Evolutionary conservation across 202 grass and related monocot genomes (phyloP).

Genomic region (Schoenoplectus tabernaemontani): DNA sequence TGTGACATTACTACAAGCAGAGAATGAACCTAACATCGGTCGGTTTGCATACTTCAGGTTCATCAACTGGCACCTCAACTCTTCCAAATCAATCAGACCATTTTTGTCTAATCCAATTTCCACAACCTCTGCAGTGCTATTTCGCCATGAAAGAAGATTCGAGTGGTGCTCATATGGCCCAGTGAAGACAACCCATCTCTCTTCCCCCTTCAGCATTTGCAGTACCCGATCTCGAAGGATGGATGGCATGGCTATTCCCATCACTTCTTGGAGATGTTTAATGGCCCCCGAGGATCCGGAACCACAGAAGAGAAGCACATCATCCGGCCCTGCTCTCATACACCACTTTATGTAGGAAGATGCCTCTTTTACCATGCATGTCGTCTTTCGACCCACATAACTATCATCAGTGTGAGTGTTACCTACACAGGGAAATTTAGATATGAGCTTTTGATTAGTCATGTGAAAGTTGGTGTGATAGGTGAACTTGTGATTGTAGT

Average conservation of each 20-base stretch:
- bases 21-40: slow-evolving; percentile 75
- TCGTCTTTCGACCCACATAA: slow-evolving; percentile 61
- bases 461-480: not conserved
- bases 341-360: slow-evolving; percentile 57
- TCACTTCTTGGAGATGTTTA: slow-evolving; percentile 72
- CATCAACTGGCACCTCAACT: slow-evolving; percentile 26
- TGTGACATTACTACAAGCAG: slow-evolving; percentile 83
- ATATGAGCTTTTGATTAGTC: not conserved
- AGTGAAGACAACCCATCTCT: slow-evolving; percentile 68
- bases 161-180: slow-evolving; percentile 91
- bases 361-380: slow-evolving; percentile 36
- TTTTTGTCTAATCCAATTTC: slow-evolving; percentile 43
- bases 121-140: slow-evolving; percentile 59
- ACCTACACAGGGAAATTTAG: slow-evolving; percentile 21
- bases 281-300: slow-evolving; percentile 55
- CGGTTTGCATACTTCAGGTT: slow-evolving; percentile 19
- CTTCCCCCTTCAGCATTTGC: slow-evolving; percentile 15
- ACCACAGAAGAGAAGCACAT: slow-evolving; percentile 59
- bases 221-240: slow-evolving; percentile 22
- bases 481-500: not conserved
- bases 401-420: slow-evolving; percentile 83
- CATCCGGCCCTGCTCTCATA: slow-evolving; percentile 40
- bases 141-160: slow-evolving; percentile 80
- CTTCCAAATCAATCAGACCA: slow-evolving; percentile 45
- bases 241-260: slow-evolving; percentile 31